These are phyloP conservation scores for Huntiella savannae DNA, from an alignment of 2,329 filamentous ascomycete species.

Conservation along the genomic window DNA sequence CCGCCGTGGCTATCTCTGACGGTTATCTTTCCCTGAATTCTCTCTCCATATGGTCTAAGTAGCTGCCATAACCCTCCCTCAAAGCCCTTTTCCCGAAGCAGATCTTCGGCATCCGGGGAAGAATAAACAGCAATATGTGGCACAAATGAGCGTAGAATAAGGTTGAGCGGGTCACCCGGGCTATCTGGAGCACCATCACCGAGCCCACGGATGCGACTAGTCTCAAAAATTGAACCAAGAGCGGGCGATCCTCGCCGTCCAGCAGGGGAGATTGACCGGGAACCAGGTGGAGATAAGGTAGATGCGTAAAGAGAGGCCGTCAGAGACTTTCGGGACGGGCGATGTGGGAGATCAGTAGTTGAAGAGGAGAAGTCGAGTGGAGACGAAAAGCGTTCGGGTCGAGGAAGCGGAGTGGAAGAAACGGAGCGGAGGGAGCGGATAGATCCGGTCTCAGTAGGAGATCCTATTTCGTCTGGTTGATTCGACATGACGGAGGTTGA, in stretches of 20 bases:
- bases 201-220: constrained; percentile 25
- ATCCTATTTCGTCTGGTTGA: constrained; percentile 43
- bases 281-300: constrained; percentile 47
- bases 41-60: constrained; percentile 78
- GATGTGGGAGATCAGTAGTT: constrained; percentile 7
- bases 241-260: constrained; percentile 34
- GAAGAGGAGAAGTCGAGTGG: constrained; percentile 8
- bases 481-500: constrained; percentile 18
- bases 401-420: constrained; percentile 36
- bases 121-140: constrained; percentile 75
- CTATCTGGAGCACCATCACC: constrained; percentile 25
- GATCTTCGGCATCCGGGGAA: constrained; percentile 67
- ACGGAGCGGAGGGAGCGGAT: constrained; percentile 51
- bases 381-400: constrained; percentile 15
- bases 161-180: constrained; percentile 35
- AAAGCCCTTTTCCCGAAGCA: constrained; percentile 72
- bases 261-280: constrained; percentile 48
- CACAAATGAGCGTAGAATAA: constrained; percentile 71
- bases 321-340: constrained; percentile 31
- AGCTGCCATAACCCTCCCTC: constrained; percentile 65
- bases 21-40: constrained; percentile 68
- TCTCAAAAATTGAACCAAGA: constrained; percentile 37
- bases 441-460: constrained; percentile 36
- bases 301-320: constrained; percentile 42
- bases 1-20: constrained; percentile 78